These are phyloP conservation scores for Aureobasidium vineae DNA, from an alignment of 2,329 filamentous ascomycete species.

Conservation along the genomic window DNA sequence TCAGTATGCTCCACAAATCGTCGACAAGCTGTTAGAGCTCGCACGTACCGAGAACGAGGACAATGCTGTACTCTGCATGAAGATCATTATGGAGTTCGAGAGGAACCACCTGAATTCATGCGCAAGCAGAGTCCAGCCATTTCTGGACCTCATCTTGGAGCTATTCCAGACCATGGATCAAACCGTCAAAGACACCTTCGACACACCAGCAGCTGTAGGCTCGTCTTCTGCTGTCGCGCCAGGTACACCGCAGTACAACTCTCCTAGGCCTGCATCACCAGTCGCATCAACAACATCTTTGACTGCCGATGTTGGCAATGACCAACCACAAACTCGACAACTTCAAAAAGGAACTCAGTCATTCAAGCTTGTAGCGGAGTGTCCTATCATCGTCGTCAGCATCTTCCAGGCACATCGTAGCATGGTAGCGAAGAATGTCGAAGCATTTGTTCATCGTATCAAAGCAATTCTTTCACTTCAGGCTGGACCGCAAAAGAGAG, in stretches of 20 bases:
- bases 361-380: conserved; percentile 97
- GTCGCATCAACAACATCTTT: conserved; percentile 65
- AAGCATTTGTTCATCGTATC: conserved; percentile 88
- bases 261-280: conserved; percentile 85
- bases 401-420: conserved; percentile 90
- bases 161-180: conserved; percentile 94
- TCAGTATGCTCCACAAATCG: conserved; percentile 80
- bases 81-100: conserved; percentile 96
- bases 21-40: conserved; percentile 84
- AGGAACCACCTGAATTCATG: conserved; percentile 81
- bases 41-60: conserved; percentile 95
- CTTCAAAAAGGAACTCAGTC: conserved; percentile 94
- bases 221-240: conserved; percentile 58
- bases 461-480: conserved; percentile 86
- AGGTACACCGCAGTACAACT: conserved; percentile 72
- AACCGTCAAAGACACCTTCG: conserved; percentile 92
- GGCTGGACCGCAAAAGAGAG: conserved; percentile 88
- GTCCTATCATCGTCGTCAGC: conserved; percentile 97
- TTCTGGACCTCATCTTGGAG: conserved; percentile 88
- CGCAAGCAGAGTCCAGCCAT: conserved; percentile 77
- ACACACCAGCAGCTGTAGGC: conserved; percentile 59
- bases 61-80: conserved; percentile 97
- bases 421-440: conserved; percentile 80
- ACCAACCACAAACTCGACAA: conserved; percentile 77
- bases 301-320: conserved; percentile 69